These are phyloP conservation scores for Zostera marina DNA, from an alignment of 116 monocot genomes.

Conservation along the genomic window DNA sequence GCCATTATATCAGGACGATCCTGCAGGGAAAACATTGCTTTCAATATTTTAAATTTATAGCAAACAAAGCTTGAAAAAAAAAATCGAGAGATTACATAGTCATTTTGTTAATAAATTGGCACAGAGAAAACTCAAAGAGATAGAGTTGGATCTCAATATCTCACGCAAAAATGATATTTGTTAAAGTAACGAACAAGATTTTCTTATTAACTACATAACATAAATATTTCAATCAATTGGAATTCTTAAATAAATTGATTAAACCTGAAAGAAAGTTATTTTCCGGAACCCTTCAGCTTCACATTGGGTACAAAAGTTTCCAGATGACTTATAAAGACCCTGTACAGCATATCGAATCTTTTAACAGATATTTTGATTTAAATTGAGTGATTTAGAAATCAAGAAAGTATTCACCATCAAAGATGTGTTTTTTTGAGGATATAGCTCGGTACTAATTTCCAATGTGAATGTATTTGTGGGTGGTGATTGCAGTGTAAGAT, in stretches of 20 bases:
- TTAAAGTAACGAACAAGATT: too few species aligned
- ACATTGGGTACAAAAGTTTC: constrained; percentile 94
- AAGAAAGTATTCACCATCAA: constrained; percentile 50
- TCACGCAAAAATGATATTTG: too few species aligned
- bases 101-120: too few species aligned
- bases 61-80: too few species aligned
- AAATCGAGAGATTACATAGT: too few species aligned
- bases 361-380: background rate
- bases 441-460: constrained; percentile 89
- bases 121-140: too few species aligned
- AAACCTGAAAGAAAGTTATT: constrained; percentile 94
- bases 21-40: constrained; percentile 13
- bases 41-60: too few species aligned
- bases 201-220: too few species aligned
- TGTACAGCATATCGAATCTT: constrained; percentile 15
- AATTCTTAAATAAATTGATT: background rate
- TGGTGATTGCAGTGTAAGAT: constrained; percentile 49
- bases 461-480: constrained; percentile 48
- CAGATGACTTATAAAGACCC: constrained; percentile 86
- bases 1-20: constrained; percentile 99
- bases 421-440: constrained; percentile 89
- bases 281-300: constrained; percentile 98
- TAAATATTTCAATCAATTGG: background rate
- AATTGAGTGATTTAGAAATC: background rate
- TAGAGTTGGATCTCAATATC: too few species aligned